Conservation (phyloP, 1,139 yeast species). For the Torulaspora globosa region DNA sequence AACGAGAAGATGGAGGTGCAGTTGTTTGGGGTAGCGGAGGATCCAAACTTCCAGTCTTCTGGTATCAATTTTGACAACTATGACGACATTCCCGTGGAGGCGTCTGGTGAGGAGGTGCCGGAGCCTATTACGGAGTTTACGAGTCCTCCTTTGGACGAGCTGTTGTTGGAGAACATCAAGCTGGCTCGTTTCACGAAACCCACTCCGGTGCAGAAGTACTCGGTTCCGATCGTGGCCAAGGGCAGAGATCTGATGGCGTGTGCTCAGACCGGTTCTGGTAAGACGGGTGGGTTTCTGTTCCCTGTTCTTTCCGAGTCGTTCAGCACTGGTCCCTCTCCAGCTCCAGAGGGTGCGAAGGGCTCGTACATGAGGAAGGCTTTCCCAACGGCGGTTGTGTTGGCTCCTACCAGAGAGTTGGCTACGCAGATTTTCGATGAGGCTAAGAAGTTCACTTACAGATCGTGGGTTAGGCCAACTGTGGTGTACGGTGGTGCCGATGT, state of each 20-base stretch:
- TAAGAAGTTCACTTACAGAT: constrained; percentile 91
- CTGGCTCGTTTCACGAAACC: constrained; percentile 91
- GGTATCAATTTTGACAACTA: constrained; percentile 98
- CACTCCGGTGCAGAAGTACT: constrained; percentile 98
- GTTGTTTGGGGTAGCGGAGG: constrained; percentile 85
- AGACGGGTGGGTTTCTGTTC: constrained; percentile 98
- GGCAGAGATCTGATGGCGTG: constrained; percentile 99
- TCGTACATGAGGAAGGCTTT: constrained; percentile 74
- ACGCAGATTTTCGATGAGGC: constrained; percentile 96
- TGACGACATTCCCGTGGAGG: constrained; percentile 98
- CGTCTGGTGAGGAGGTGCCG: constrained; percentile 91
- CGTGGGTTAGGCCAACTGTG: constrained; percentile 96
- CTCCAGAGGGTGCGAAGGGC: constrained; percentile 43
- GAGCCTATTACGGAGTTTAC: constrained; percentile 87
- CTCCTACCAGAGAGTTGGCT: constrained; percentile 98
- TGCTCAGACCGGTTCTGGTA: constrained; percentile 99
- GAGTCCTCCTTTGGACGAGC: constrained; percentile 84
- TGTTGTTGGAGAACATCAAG: constrained; percentile 80
- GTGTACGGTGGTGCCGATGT: constrained; percentile 98
- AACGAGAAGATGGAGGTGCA: constrained; percentile 72
- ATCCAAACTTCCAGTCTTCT: constrained; percentile 76
- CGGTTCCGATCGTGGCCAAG: constrained; percentile 91
- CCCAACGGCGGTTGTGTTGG: constrained; percentile 93
- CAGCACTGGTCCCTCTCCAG: constrained; percentile 77
- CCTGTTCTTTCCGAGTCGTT: constrained; percentile 94